Conservation (phyloP, 2,329 filamentous ascomycete species). For the Xylariaceae sp. region DNA sequence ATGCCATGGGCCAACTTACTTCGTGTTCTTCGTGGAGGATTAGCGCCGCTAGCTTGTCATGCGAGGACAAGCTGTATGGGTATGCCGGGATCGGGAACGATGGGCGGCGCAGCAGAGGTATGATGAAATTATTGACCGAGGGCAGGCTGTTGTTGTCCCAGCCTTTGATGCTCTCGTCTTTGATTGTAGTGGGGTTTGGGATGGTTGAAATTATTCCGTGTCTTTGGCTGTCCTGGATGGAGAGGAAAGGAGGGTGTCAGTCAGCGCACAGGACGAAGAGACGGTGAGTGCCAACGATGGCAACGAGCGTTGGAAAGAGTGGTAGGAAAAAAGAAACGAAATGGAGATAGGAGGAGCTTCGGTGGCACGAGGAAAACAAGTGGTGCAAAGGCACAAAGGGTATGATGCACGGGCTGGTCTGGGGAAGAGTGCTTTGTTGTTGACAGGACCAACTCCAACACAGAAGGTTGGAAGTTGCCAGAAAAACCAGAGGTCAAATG, state of each 20-base stretch:
- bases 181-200: background rate
- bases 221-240: constrained; percentile 19
- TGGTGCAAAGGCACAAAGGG: constrained; percentile 27
- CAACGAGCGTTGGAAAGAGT: constrained; percentile 20
- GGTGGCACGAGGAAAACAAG: constrained; percentile 27
- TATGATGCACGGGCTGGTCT: constrained; percentile 22
- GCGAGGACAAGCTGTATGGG: constrained; percentile 24
- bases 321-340: constrained; percentile 20
- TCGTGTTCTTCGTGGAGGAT: constrained; percentile 20
- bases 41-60: constrained; percentile 23
- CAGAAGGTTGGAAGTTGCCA: constrained; percentile 27
- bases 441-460: constrained; percentile 27
- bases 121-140: constrained; percentile 21
- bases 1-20: constrained; percentile 22
- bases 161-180: background rate
- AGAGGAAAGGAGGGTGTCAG: constrained; percentile 23
- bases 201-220: constrained; percentile 17
- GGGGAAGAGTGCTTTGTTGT: constrained; percentile 28
- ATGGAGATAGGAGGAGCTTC: constrained; percentile 23
- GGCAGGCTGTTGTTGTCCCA: constrained; percentile 12
- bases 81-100: constrained; percentile 8
- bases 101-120: constrained; percentile 19
- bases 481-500: constrained; percentile 27
- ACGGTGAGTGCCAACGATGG: constrained; percentile 18
- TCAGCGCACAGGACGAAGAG: constrained; percentile 27